Conservation (phyloP, 1,284 basidiomycete genomes). For the Anthracocystis walkeri region DNA sequence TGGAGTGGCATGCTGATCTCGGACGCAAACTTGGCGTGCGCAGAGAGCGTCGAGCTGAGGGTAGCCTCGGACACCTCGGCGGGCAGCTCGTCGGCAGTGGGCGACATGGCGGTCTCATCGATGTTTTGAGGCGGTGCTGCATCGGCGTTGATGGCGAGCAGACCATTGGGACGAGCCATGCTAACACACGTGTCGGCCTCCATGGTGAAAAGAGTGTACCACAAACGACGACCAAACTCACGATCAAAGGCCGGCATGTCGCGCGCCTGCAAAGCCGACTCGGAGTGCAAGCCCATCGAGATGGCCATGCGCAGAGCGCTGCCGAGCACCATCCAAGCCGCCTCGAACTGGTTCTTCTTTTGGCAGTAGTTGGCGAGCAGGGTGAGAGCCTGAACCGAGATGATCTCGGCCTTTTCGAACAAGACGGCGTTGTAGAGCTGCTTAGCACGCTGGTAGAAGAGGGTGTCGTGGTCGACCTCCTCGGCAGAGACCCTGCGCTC, state of each 20-base stretch:
- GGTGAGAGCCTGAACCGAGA: slow-evolving; percentile 47
- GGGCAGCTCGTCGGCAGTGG: slow-evolving; percentile 37
- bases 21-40: slow-evolving; percentile 48
- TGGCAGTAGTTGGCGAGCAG: slow-evolving; percentile 55
- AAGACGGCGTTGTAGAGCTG: slow-evolving; percentile 44
- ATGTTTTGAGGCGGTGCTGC: slow-evolving; percentile 45
- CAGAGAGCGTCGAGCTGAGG: slow-evolving; percentile 44
- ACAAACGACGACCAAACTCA: slow-evolving; percentile 47
- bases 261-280: slow-evolving; percentile 39
- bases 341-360: slow-evolving; percentile 49
- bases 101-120: slow-evolving; percentile 49
- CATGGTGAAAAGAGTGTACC: slow-evolving; percentile 54
- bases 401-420: slow-evolving; percentile 50
- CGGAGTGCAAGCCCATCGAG: slow-evolving; percentile 48
- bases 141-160: slow-evolving; percentile 47
- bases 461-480: slow-evolving; percentile 31
- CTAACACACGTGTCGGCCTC: slow-evolving; percentile 53
- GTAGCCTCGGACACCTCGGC: slow-evolving; percentile 37
- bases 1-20: slow-evolving; percentile 52
- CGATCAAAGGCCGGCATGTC: slow-evolving; percentile 44
- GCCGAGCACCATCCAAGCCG: slow-evolving; percentile 54
- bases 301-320: slow-evolving; percentile 54
- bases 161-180: slow-evolving; percentile 50
- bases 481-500: slow-evolving; percentile 39
- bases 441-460: slow-evolving; percentile 47